phyloP scores from a whole-genome alignment of 2,329 filamentous ascomycete species.

The Aspergillus sclerotialis region DNA sequence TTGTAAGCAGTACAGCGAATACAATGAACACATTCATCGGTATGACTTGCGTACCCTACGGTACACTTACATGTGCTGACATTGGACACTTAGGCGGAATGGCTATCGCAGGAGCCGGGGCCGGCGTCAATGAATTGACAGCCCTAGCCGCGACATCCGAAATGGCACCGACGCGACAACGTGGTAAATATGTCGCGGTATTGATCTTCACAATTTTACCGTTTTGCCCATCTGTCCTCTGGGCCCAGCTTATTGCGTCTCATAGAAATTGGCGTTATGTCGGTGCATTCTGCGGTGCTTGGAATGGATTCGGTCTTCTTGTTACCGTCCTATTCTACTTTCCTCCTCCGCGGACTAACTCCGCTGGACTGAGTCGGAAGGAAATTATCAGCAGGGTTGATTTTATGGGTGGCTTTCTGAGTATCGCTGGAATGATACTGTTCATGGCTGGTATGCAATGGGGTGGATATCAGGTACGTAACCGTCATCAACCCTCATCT shows the following conservation, averaged over 20 bases:
- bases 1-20: constrained; percentile 52
- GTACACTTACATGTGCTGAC: no score
- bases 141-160: constrained; percentile 62
- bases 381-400: constrained; percentile 43
- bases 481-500: neutral
- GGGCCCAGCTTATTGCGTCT: constrained; percentile 50
- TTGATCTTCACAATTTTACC: constrained; percentile 57
- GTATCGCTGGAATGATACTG: constrained; percentile 41
- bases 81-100: constrained; percentile 48
- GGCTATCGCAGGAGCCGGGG: constrained; percentile 57
- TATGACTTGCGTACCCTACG: constrained; percentile 32
- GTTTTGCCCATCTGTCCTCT: constrained; percentile 57
- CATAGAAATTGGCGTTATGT: constrained; percentile 40
- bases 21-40: constrained; percentile 57
- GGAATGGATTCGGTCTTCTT: constrained; percentile 36
- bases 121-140: constrained; percentile 62
- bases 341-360: constrained; percentile 39
- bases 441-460: constrained; percentile 46
- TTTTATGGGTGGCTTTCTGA: constrained; percentile 44
- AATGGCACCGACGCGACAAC: constrained; percentile 58
- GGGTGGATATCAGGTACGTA: constrained; percentile 41
- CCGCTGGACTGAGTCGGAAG: constrained; percentile 26
- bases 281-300: constrained; percentile 35
- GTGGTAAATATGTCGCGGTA: constrained; percentile 56
- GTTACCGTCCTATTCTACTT: constrained; percentile 39